These are phyloP conservation scores for Cryptosporidium baileyi DNA, from an alignment of 169 alveolate genomes.

Conservation along the genomic window DNA sequence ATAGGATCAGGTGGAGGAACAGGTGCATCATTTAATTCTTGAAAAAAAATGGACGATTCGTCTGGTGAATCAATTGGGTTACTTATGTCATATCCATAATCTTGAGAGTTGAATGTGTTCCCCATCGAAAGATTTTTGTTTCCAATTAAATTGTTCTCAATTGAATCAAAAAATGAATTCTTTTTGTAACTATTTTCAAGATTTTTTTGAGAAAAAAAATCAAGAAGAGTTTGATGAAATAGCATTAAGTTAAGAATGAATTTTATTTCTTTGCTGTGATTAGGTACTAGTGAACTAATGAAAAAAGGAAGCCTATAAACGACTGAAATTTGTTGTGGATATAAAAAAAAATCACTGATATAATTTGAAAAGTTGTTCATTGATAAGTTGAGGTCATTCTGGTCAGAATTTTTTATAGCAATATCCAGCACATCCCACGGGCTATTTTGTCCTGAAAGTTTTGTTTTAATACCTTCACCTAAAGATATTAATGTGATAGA, in stretches of 20 bases:
- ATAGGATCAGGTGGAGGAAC: slow-evolving; percentile 61
- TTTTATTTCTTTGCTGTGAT: slow-evolving; percentile 41
- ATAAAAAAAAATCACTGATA: slow-evolving; percentile 1
- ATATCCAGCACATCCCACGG: slow-evolving; percentile 57
- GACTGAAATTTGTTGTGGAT: slow-evolving; percentile 6
- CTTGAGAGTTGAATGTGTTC: not conserved
- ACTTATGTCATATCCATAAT: slow-evolving; percentile 16
- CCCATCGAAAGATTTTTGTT: not conserved
- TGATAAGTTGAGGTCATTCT: not conserved
- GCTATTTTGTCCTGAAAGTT: slow-evolving; percentile 57
- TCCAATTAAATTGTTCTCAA: not conserved
- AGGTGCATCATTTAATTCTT: slow-evolving; percentile 52
- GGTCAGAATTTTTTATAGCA: not conserved
- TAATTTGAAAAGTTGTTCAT: slow-evolving; percentile 8
- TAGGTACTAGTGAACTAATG: not conserved
- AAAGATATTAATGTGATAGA: slow-evolving; percentile 44
- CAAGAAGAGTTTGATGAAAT: slow-evolving; percentile 11
- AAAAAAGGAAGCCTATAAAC: slow-evolving; percentile 42
- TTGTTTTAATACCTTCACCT: slow-evolving; percentile 65
- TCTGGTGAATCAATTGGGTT: not conserved
- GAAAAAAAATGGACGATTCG: not conserved
- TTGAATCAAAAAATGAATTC: too few species aligned
- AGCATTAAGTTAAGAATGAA: slow-evolving; percentile 23
- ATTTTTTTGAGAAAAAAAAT: not conserved
- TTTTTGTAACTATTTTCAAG: too few species aligned